phyloP scores from a whole-genome alignment of 306 rosid species.

The Sphenostylis stenocarpa region DNA sequence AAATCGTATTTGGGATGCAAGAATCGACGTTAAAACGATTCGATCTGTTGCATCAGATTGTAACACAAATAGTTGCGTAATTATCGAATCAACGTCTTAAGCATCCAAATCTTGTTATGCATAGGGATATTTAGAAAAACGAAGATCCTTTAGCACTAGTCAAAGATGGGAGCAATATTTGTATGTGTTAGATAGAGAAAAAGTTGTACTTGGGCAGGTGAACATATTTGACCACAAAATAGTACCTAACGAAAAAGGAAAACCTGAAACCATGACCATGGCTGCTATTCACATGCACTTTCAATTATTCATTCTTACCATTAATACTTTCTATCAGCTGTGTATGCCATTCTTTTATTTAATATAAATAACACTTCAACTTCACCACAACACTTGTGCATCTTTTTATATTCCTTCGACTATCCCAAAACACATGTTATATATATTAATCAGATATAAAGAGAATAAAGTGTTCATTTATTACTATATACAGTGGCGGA shows the following conservation, averaged over 20 bases:
- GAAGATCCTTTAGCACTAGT: slow-evolving; percentile 13
- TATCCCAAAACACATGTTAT: too few relatives aligned
- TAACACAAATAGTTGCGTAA: slow-evolving; percentile 11
- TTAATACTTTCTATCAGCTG: too few relatives aligned
- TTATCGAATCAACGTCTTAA: background rate
- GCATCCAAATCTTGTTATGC: background rate
- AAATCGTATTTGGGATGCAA: slow-evolving; percentile 26
- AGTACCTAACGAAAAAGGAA: background rate
- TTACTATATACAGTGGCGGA: too few relatives aligned
- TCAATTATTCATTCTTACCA: background rate
- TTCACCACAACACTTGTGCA: too few relatives aligned
- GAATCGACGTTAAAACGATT: background rate
- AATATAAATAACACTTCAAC: too few relatives aligned
- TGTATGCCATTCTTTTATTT: too few relatives aligned
- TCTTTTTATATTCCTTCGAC: too few relatives aligned
- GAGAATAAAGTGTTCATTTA: too few relatives aligned
- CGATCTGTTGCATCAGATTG: slow-evolving; percentile 4
- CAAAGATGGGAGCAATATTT: slow-evolving; percentile 28
- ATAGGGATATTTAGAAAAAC: background rate
- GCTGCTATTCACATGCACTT: slow-evolving; percentile 32
- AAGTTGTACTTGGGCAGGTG: slow-evolving; percentile 6
- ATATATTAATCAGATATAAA: too few relatives aligned
- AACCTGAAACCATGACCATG: background rate
- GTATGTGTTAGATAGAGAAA: slow-evolving; percentile 20
- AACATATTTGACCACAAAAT: slow-evolving; percentile 20